Conservation (phyloP, 73 alveolate genomes). For the Tetrahymena borealis region DNA sequence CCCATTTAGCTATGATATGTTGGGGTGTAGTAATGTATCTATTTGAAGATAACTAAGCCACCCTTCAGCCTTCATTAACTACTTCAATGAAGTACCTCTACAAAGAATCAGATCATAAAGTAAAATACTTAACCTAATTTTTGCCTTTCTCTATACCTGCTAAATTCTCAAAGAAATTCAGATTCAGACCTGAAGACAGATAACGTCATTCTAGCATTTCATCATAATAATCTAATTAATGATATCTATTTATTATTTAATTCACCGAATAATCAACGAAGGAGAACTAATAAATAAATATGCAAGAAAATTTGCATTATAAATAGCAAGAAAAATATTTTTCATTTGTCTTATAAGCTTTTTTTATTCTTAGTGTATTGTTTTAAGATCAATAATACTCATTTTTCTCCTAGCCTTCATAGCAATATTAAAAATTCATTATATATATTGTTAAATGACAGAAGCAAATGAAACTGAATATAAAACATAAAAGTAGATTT, state of each 20-base stretch:
- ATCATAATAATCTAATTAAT: neutral
- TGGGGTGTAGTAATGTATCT: conserved; percentile 77
- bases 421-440: no score
- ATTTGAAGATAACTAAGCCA: conserved; percentile 58
- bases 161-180: conserved; percentile 5
- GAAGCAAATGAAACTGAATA: no score
- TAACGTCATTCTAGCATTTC: neutral
- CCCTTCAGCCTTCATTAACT: conserved; percentile 53
- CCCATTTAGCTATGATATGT: conserved; percentile 39
- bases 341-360: no score
- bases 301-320: neutral
- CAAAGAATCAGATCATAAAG: conserved; percentile 58
- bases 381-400: no score
- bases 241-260: no score
- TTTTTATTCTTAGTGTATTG: no score
- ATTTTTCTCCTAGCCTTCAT: no score
- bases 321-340: no score
- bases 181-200: neutral
- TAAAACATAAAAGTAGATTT: no score
- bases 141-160: conserved; percentile 48
- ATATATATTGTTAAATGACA: no score
- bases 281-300: no score
- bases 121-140: conserved; percentile 34
- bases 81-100: conserved; percentile 65
- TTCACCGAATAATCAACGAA: no score